Percentiles rank a stretch among this genome's conserved stretches.
phyloP scores from a whole-genome alignment of 1,284 basidiomycete genomes.

The Pyrrhoderma lamaoense region DNA sequence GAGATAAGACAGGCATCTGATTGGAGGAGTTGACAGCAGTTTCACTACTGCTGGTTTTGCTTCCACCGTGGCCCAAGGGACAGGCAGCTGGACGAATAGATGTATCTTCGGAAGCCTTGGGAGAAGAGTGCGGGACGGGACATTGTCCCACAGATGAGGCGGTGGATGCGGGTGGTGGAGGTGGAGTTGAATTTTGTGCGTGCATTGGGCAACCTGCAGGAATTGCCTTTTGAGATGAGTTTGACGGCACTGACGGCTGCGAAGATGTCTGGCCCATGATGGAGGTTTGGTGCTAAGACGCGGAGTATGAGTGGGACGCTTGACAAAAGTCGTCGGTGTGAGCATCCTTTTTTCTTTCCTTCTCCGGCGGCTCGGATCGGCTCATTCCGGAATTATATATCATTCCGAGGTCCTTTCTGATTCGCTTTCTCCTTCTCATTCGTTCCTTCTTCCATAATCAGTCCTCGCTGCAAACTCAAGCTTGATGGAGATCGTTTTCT shows the following conservation, averaged over 20 bases:
- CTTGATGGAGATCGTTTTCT: too few relatives aligned
- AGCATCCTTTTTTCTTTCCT: too few relatives aligned
- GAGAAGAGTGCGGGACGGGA: slow-evolving; percentile 10
- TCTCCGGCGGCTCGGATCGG: too few relatives aligned
- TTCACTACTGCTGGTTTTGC: neutral
- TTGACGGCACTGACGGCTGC: slow-evolving; percentile 5
- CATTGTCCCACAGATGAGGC: slow-evolving; percentile 10
- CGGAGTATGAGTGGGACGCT: too few relatives aligned
- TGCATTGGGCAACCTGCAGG: slow-evolving; percentile 18
- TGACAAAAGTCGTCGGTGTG: too few relatives aligned
- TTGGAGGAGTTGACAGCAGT: slow-evolving; percentile 69
- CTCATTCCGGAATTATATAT: too few relatives aligned
- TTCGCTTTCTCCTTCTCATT: too few relatives aligned
- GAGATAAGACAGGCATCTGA: slow-evolving; percentile 81
- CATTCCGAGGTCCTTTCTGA: too few relatives aligned
- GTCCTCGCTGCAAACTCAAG: too few relatives aligned
- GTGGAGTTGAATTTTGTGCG: neutral
- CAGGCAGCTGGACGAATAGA: slow-evolving; percentile 8
- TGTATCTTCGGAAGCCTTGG: neutral
- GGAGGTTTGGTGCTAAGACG: too few relatives aligned
- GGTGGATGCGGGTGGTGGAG: neutral
- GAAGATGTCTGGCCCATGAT: slow-evolving; percentile 17
- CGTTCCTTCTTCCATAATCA: too few relatives aligned
- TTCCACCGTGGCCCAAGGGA: slow-evolving; percentile 8
- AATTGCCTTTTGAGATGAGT: neutral